phyloP scores from a whole-genome alignment of 2,329 filamentous ascomycete species.

The Penicillium janthinellum region DNA sequence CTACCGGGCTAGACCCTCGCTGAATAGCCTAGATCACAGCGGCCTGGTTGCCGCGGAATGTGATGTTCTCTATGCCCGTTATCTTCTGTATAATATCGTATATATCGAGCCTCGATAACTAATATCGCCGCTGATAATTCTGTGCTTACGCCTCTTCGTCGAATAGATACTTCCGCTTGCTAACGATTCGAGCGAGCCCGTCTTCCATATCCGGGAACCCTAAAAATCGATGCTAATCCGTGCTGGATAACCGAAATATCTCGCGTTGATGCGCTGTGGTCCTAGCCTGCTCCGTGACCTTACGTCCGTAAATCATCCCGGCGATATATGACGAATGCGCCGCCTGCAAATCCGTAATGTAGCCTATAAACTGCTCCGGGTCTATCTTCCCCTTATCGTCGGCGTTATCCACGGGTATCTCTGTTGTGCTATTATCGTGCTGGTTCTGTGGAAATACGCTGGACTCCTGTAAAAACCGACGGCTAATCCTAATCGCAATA shows the following conservation, averaged over 20 bases:
- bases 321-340: not conserved
- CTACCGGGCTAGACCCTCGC: not conserved
- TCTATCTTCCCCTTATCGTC: not conserved
- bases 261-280: slow-evolving; percentile 1
- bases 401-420: not conserved
- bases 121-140: too few relatives aligned
- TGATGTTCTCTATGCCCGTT: not conserved
- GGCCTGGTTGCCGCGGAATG: not conserved
- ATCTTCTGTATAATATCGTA: too few relatives aligned
- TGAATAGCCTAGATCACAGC: not conserved
- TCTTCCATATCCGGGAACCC: slow-evolving; percentile 4
- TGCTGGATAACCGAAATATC: slow-evolving; percentile 8
- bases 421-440: not conserved
- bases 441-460: not conserved
- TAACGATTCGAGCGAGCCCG: not conserved
- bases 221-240: slow-evolving; percentile 8
- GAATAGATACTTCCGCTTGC: not conserved
- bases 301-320: not conserved
- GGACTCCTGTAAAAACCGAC: not conserved
- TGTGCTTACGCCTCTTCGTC: not conserved
- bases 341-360: too few relatives aligned
- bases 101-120: too few relatives aligned
- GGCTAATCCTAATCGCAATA: not conserved
- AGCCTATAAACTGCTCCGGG: too few relatives aligned
- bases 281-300: not conserved